These are phyloP conservation scores for Madurella mycetomatis DNA, from an alignment of 2,329 filamentous ascomycete genomes.

Conservation along the genomic window DNA sequence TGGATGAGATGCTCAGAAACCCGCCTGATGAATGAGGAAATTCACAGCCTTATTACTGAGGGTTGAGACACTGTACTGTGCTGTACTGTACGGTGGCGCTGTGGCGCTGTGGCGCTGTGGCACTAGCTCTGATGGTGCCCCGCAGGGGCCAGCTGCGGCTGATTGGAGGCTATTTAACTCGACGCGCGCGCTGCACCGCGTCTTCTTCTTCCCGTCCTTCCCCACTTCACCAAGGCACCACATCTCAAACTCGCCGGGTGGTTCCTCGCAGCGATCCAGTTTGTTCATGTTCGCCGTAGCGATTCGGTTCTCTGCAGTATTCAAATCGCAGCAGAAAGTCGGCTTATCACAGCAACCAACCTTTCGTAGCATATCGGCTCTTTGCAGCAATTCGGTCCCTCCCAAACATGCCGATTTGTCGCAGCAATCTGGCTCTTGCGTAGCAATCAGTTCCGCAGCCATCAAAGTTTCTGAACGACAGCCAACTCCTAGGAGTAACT, in stretches of 20 bases:
- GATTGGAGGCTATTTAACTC: background rate
- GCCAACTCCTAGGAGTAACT: no score
- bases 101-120: constrained; percentile 18
- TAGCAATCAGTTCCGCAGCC: background rate
- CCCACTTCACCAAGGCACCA: background rate
- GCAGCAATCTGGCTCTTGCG: no score
- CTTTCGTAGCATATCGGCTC: background rate
- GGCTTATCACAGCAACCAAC: background rate
- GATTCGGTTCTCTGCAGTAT: no score
- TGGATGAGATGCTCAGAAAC: background rate
- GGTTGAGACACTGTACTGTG: no score
- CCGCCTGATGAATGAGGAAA: constrained; percentile 15
- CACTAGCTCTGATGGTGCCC: constrained; percentile 6
- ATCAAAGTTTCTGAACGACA: background rate
- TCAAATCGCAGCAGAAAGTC: background rate
- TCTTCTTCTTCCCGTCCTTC: background rate
- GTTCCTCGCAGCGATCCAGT: no score
- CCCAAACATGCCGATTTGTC: no score
- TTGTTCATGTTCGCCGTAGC: no score
- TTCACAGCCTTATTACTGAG: constrained; percentile 16
- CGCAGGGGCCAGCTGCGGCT: background rate
- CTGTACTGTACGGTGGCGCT: no score
- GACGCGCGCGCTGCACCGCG: background rate
- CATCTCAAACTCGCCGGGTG: background rate
- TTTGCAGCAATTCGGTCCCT: background rate